phyloP scores from a whole-genome alignment of 2,329 filamentous ascomycete species.

The Alternaria longipes region DNA sequence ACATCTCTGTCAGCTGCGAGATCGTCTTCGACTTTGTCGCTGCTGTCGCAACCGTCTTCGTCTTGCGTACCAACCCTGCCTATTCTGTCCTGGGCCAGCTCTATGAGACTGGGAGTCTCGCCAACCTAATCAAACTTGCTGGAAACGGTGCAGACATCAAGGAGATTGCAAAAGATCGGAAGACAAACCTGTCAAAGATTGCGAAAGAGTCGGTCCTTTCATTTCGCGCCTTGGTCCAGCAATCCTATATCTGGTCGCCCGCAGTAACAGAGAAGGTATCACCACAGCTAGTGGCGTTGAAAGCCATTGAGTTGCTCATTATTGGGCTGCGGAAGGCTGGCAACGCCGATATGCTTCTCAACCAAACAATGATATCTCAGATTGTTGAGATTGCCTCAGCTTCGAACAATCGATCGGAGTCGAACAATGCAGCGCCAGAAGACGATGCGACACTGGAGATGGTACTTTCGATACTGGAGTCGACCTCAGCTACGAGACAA shows the following conservation, averaged over 20 bases:
- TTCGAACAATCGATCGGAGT: slow-evolving; percentile 26
- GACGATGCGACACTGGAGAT: slow-evolving; percentile 48
- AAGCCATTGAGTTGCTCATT: slow-evolving; percentile 68
- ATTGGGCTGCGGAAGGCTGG: slow-evolving; percentile 61
- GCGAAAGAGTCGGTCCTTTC: slow-evolving; percentile 65
- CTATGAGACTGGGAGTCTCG: slow-evolving; percentile 62
- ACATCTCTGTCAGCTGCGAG: slow-evolving; percentile 60
- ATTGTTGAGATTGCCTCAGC: slow-evolving; percentile 56
- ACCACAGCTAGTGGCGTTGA: slow-evolving; percentile 70
- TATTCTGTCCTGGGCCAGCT: slow-evolving; percentile 68
- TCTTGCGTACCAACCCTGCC: slow-evolving; percentile 69
- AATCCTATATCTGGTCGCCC: slow-evolving; percentile 69
- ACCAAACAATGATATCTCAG: slow-evolving; percentile 40
- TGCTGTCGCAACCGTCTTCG: slow-evolving; percentile 68
- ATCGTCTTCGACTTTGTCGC: slow-evolving; percentile 67
- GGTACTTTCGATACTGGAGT: slow-evolving; percentile 64
- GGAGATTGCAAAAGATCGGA: slow-evolving; percentile 70
- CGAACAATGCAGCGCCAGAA: slow-evolving; percentile 24
- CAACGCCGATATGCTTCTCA: slow-evolving; percentile 60
- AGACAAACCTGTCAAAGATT: slow-evolving; percentile 73
- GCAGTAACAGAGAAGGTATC: slow-evolving; percentile 63
- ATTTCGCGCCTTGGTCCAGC: slow-evolving; percentile 64
- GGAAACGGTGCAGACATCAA: slow-evolving; percentile 62
- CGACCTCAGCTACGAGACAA: slow-evolving; percentile 56
- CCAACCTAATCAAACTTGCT: slow-evolving; percentile 67